Conservation (phyloP, 2,329 filamentous ascomycete species). For the Akanthomyces uredinophilus region DNA sequence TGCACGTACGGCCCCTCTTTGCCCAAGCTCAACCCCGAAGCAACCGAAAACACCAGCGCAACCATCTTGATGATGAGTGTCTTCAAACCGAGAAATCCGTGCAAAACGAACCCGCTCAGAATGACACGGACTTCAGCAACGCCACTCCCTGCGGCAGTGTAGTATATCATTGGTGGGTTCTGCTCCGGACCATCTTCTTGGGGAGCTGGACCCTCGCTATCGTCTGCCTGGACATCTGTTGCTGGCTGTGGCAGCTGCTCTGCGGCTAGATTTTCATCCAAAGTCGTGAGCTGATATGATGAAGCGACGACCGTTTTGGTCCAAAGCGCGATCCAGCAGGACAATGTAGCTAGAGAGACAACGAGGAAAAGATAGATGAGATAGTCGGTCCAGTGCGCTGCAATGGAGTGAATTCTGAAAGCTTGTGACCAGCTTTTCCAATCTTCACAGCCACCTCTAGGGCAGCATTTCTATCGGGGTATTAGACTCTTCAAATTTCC, state of each 20-base stretch:
- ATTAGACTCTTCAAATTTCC: constrained; percentile 16
- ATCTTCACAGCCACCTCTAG: constrained; percentile 48
- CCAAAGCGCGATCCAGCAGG: constrained; percentile 75
- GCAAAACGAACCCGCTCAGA: constrained; percentile 93
- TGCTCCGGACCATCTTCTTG: constrained; percentile 33
- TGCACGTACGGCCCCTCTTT: constrained; percentile 98
- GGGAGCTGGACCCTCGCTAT: constrained; percentile 39
- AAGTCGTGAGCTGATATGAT: constrained; percentile 75
- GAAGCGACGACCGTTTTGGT: constrained; percentile 96
- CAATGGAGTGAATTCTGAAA: constrained; percentile 39
- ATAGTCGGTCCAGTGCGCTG: constrained; percentile 66
- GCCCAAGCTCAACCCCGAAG: constrained; percentile 86
- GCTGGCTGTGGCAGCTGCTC: constrained; percentile 37
- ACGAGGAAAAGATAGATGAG: constrained; percentile 68
- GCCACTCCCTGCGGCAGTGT: constrained; percentile 90
- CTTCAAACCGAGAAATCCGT: constrained; percentile 86
- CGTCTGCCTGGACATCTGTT: constrained; percentile 38
- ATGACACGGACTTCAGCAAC: constrained; percentile 98
- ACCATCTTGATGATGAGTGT: constrained; percentile 82
- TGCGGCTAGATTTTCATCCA: constrained; percentile 89
- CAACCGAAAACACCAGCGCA: constrained; percentile 80
- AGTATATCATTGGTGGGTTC: constrained; percentile 78
- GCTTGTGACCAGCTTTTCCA: constrained; percentile 54
- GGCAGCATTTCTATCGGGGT: constrained; percentile 46
- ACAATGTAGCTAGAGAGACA: constrained; percentile 61